These are phyloP conservation scores for Apocynum venetum DNA, from an alignment of 257 asterid genomes.

Conservation along the genomic window DNA sequence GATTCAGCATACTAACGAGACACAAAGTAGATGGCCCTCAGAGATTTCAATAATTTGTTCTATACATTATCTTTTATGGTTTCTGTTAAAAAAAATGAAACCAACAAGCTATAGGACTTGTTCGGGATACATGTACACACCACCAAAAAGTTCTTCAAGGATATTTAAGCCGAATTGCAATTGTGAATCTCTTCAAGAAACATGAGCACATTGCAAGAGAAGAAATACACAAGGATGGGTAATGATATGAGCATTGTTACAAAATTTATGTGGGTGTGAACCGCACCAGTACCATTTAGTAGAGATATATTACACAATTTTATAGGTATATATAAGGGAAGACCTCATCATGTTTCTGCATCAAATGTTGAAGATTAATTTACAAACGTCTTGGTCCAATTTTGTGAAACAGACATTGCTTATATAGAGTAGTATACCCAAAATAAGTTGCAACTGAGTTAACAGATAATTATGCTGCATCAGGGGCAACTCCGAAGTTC, in stretches of 20 bases:
- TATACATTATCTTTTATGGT: not conserved
- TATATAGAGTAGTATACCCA: not conserved
- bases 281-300: not conserved
- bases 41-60: not conserved
- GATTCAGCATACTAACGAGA: not conserved
- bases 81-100: not conserved
- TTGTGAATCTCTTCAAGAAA: not conserved
- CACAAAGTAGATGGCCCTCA: not conserved
- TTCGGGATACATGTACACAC: not conserved
- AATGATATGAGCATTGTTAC: not conserved
- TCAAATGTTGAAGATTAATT: not conserved
- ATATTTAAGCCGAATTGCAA: not conserved
- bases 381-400: not conserved
- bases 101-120: not conserved
- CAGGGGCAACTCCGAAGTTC: constrained; percentile 97
- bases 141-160: not conserved
- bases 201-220: not conserved
- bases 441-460: too few relatives aligned
- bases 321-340: not conserved
- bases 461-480: constrained; percentile 78
- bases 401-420: not conserved
- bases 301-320: not conserved
- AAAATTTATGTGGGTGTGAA: not conserved
- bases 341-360: not conserved
- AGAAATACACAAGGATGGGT: not conserved